A percentile compares a stretch with the other conserved stretches of the same genome.
phyloP scores from a whole-genome alignment of 805 yeast genomes.

The Candida krabiensis region DNA sequence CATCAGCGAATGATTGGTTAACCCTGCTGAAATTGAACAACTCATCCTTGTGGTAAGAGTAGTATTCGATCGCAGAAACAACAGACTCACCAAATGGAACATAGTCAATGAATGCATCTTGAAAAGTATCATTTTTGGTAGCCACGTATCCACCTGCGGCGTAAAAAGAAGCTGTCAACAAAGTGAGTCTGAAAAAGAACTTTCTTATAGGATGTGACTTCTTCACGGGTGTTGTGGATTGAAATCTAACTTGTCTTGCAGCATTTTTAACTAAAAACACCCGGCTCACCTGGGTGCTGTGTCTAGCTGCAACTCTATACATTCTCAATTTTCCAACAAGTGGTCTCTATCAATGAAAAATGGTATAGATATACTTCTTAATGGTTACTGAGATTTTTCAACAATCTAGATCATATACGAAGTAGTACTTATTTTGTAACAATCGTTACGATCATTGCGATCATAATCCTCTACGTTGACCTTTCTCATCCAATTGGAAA shows the following conservation, averaged over 20 bases:
- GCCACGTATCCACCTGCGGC: slow-evolving; percentile 63
- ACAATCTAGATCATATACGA: slow-evolving; percentile 2
- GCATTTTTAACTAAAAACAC: background rate
- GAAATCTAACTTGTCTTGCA: slow-evolving; percentile 20
- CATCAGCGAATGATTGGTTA: slow-evolving; percentile 31
- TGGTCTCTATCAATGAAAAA: background rate
- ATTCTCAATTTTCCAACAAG: slow-evolving; percentile 12
- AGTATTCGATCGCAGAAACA: slow-evolving; percentile 49
- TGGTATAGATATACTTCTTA: background rate
- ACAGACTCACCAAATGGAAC: slow-evolving; percentile 63
- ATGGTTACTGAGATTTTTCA: background rate
- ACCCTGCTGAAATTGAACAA: slow-evolving; percentile 20
- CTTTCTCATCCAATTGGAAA: slow-evolving; percentile 18
- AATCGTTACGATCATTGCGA: too few relatives aligned
- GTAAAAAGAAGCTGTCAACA: slow-evolving; percentile 38
- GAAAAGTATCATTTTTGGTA: slow-evolving; percentile 55
- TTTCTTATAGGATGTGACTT: slow-evolving; percentile 26
- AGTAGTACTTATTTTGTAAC: too few relatives aligned
- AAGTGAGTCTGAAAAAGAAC: slow-evolving; percentile 27
- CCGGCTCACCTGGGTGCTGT: background rate
- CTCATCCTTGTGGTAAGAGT: slow-evolving; percentile 26
- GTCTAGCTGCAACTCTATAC: slow-evolving; percentile 16
- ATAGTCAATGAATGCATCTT: slow-evolving; percentile 59
- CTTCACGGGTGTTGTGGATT: slow-evolving; percentile 23
- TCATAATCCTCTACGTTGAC: too few relatives aligned